A percentile compares a stretch with the other conserved stretches of the same genome.
These are phyloP conservation scores for Fagopyrum tataricum DNA, from an alignment of 148 eudicot genomes.

Conservation along the genomic window DNA sequence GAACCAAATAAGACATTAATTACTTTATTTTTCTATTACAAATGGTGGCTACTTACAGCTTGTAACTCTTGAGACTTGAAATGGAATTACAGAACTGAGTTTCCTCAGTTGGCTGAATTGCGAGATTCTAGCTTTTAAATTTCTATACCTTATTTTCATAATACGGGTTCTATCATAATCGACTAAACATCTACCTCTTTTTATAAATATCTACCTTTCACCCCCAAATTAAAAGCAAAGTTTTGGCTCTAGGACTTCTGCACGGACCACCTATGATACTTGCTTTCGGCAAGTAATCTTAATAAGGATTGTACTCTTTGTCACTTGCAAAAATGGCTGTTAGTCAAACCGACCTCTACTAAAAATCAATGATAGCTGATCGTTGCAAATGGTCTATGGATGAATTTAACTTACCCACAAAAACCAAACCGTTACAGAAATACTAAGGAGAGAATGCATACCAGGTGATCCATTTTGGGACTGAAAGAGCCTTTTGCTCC, in stretches of 20 bases:
- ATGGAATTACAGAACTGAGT: too few relatives aligned
- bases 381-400: not conserved
- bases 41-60: too few relatives aligned
- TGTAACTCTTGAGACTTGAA: too few relatives aligned
- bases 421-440: not conserved
- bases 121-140: too few relatives aligned
- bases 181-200: not conserved
- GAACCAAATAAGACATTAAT: too few relatives aligned
- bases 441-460: slow-evolving; percentile 24
- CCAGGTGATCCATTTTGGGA: slow-evolving; percentile 99
- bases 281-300: not conserved
- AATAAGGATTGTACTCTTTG: not conserved
- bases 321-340: not conserved
- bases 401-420: not conserved
- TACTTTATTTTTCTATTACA: too few relatives aligned
- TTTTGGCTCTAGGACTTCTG: not conserved
- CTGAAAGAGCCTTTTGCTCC: slow-evolving; percentile 64
- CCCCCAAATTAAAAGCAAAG: not conserved
- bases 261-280: not conserved
- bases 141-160: too few relatives aligned
- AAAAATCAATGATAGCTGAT: not conserved
- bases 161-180: not conserved
- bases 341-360: not conserved
- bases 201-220: not conserved
- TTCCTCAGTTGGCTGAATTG: too few relatives aligned